These are phyloP conservation scores for Plasmodium gaboni DNA, from an alignment of 169 alveolate species.

Conservation along the genomic window DNA sequence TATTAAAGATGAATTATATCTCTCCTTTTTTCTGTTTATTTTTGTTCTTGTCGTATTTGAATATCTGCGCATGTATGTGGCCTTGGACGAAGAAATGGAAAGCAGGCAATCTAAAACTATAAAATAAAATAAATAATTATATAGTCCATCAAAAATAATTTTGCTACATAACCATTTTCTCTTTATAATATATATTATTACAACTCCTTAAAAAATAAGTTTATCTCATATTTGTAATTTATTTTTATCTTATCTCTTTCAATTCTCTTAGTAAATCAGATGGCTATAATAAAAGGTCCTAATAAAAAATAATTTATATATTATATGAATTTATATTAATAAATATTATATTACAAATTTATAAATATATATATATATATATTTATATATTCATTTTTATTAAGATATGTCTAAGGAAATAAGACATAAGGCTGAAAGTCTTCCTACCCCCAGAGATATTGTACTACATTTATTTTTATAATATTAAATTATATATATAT, in stretches of 20 bases:
- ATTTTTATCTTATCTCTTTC: neutral
- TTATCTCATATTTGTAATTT: neutral
- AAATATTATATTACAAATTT: neutral
- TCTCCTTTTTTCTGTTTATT: neutral
- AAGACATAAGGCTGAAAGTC: conserved; percentile 15
- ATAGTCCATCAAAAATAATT: too few species aligned
- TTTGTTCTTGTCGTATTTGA: conserved; percentile 19
- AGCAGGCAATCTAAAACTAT: conserved; percentile 28
- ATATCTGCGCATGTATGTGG: conserved; percentile 31
- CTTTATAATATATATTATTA: neutral
- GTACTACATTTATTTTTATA: conserved; percentile 1
- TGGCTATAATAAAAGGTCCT: conserved; percentile 59
- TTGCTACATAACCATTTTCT: too few species aligned
- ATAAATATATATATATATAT: conserved; percentile 33
- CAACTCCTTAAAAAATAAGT: neutral
- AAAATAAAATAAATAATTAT: neutral
- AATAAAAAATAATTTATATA: neutral
- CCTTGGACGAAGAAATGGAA: conserved; percentile 71
- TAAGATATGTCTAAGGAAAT: conserved; percentile 66
- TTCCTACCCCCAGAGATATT: conserved; percentile 51
- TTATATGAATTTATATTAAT: neutral
- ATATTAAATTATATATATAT: neutral
- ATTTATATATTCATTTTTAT: neutral
- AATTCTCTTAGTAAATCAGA: conserved; percentile 34
- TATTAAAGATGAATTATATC: conserved; percentile 13